Evolutionary conservation across 352 stramenopile genomes (phyloP).

Genomic region (Peronospora farinosa): DNA sequence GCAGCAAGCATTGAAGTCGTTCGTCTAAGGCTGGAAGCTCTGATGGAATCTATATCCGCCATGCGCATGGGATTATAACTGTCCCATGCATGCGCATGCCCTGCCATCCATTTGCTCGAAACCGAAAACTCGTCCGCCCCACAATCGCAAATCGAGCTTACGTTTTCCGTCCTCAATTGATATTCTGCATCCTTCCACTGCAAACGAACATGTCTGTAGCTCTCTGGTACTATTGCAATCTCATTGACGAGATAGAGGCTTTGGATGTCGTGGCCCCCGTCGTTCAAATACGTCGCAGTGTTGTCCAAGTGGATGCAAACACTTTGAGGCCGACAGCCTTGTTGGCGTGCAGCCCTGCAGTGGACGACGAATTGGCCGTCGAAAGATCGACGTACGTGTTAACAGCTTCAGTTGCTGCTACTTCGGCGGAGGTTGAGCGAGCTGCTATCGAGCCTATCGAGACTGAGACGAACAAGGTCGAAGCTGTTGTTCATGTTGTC

Average conservation of each 20-base stretch:
- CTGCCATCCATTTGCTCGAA: conserved; percentile 16
- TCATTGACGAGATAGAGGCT: conserved; percentile 1
- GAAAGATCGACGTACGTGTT: conserved; percentile 18
- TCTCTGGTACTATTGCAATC: conserved; percentile 29
- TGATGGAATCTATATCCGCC: background rate
- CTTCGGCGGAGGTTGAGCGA: conserved; percentile 1
- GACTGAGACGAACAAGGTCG: background rate
- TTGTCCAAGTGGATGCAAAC: background rate
- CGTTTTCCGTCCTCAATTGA: background rate
- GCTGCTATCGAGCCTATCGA: background rate
- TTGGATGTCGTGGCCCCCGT: conserved; percentile 6
- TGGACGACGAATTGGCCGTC: conserved; percentile 20
- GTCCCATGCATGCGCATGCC: background rate
- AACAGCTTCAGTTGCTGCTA: conserved; percentile 5
- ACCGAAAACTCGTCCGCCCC: conserved; percentile 16
- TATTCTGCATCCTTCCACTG: conserved; percentile 13
- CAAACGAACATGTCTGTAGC: conserved; percentile 15
- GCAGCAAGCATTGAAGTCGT: no score
- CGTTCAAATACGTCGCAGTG: conserved; percentile 17
- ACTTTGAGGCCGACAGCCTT: background rate
- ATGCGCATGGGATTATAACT: no score
- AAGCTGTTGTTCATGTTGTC: background rate
- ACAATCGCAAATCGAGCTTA: conserved; percentile 12
- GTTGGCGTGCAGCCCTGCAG: conserved; percentile 1
- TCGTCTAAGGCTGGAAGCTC: no score